These are phyloP conservation scores for Keqinozyma sinolaborantium DNA, from an alignment of 1,139 yeast genomes.

Conservation along the genomic window DNA sequence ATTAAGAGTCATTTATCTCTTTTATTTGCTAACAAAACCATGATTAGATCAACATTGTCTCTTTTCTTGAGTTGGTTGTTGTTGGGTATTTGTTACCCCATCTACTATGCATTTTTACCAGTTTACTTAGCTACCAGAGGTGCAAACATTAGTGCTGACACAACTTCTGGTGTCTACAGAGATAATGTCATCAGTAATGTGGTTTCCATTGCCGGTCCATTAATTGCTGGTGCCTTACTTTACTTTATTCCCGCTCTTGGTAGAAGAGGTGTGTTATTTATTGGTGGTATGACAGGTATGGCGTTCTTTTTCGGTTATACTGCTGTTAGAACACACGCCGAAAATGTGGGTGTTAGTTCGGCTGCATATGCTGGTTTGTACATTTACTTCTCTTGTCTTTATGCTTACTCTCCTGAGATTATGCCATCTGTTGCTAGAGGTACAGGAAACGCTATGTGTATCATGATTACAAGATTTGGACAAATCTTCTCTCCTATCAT, in stretches of 20 bases:
- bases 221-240: conserved; percentile 27
- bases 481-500: conserved; percentile 29
- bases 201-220: conserved; percentile 28
- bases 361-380: conserved; percentile 25
- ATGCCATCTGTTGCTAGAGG: conserved; percentile 33
- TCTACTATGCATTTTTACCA: conserved; percentile 36
- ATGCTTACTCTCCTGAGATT: conserved; percentile 33
- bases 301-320: conserved; percentile 34
- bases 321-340: conserved; percentile 22
- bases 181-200: conserved; percentile 27
- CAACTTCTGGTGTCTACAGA: conserved; percentile 26
- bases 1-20: conserved; percentile 20
- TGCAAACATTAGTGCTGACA: conserved; percentile 28
- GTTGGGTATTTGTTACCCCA: conserved; percentile 37
- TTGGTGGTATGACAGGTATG: conserved; percentile 32
- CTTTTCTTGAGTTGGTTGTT: conserved; percentile 33
- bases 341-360: conserved; percentile 27
- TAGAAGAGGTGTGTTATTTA: conserved; percentile 27
- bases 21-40: conserved; percentile 23
- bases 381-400: conserved; percentile 30
- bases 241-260: conserved; percentile 24
- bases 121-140: conserved; percentile 36
- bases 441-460: conserved; percentile 31
- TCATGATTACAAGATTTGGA: conserved; percentile 25
- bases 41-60: conserved; percentile 24